Evolutionary conservation across 1,139 yeast species (phyloP), one percentile per base, ranked within the genome.

Genomic region (Scheffersomyces lignicola): DNA sequence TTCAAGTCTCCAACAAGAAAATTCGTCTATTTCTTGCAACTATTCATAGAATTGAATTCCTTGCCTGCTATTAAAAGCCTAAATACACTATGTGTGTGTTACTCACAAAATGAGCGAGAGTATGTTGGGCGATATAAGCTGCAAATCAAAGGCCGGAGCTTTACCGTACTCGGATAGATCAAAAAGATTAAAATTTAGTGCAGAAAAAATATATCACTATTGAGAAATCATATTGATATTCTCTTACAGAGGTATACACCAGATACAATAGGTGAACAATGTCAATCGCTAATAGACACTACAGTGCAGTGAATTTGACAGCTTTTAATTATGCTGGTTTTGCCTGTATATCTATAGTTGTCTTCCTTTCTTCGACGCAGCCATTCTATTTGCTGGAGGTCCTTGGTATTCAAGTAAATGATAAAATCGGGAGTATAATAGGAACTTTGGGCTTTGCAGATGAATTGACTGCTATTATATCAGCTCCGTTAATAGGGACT

Each of bases 341-440:
- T 48, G 69, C 72, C 22, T 67, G 80, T 31, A 74, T 83, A 21
- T 66, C 86, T 3, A 64, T 80, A 35, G 77, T 80, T 30, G 88
- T 83, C n/a, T 83, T 82, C 49, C 56, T 82, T 34, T 69, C 80
- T 22, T 72, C 87, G 5, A 76, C 87, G 1, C 89, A 82, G 58
- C 79, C 89, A 3, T 82, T 80, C 51, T 80, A 74, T 51, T 62
- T 83, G 25, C 67, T 77, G 4, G 80, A 79, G 47, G 74, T 79
- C 1, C 57, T 80, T 12, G 75, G 75, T 0, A 57, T 75, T 7
- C 52, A 57, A 11, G 34, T 33, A 16, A 55, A 65, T 5, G 52
- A 59, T 4, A 62, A 65, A 30, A 64, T 79, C 38, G 89, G 89
- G 1, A 62, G 65, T 29, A 66, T 73, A 33, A 73, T 80, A 12